Conservation (phyloP, 2,329 filamentous ascomycete genomes). For the Penicillium brasilianum region DNA sequence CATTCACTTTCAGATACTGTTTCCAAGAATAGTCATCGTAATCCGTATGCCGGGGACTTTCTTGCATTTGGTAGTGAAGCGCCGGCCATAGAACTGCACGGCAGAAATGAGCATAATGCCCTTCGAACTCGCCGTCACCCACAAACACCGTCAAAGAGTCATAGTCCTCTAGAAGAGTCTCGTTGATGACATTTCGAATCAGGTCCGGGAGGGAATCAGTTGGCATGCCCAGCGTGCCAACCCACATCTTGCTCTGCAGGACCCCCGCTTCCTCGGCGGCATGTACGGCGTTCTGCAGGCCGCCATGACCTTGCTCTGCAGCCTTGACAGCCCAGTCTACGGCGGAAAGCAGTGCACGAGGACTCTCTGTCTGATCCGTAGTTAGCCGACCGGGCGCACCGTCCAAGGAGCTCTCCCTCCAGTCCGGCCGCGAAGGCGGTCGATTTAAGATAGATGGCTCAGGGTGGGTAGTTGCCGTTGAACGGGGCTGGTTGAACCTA, state of each 20-base stretch:
- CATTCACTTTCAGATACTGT: conserved; percentile 89
- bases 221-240: conserved; percentile 90
- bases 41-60: conserved; percentile 95
- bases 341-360: conserved; percentile 65
- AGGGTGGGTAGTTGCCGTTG: conserved; percentile 62
- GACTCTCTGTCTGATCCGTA: conserved; percentile 61
- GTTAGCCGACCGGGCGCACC: conserved; percentile 17
- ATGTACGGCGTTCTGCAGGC: conserved; percentile 82
- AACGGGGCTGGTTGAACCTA: conserved; percentile 77
- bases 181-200: conserved; percentile 80
- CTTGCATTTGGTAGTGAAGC: conserved; percentile 96
- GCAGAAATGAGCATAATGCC: conserved; percentile 93
- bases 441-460: conserved; percentile 70
- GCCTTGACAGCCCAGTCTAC: conserved; percentile 80
- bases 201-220: conserved; percentile 79
- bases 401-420: conserved; percentile 33
- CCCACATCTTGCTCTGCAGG: conserved; percentile 77
- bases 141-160: conserved; percentile 83
- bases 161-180: conserved; percentile 76
- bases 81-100: conserved; percentile 96
- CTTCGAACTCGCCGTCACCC: conserved; percentile 88
- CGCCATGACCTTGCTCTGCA: conserved; percentile 89
- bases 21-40: conserved; percentile 97
- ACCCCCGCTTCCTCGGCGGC: conserved; percentile 73
- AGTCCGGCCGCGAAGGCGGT: conserved; percentile 22